These are phyloP conservation scores for Suillus discolor DNA, from an alignment of 768 basidiomycete species.

Conservation along the genomic window DNA sequence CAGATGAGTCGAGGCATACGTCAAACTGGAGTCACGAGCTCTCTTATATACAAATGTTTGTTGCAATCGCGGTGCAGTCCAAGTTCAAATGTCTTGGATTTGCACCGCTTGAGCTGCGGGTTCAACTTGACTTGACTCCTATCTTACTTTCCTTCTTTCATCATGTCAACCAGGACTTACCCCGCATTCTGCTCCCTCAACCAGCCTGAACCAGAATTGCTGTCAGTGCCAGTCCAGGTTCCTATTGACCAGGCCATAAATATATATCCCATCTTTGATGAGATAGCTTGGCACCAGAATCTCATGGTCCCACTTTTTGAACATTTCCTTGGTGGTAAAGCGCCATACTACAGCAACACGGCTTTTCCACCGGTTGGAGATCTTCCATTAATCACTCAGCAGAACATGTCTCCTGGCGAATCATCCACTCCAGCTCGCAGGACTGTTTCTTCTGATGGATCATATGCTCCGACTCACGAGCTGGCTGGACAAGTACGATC, in stretches of 20 bases:
- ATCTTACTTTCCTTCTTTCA: neutral
- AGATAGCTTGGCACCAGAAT: neutral
- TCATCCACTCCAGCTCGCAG: neutral
- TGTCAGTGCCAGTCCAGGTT: neutral
- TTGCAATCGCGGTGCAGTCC: neutral
- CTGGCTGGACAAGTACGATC: neutral
- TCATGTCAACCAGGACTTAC: neutral
- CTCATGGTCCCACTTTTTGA: neutral
- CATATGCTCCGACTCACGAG: neutral
- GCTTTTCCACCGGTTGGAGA: neutral
- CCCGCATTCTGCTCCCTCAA: constrained; percentile 5
- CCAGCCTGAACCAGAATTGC: neutral
- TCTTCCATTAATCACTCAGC: neutral
- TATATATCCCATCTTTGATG: neutral
- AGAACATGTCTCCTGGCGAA: neutral
- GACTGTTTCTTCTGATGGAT: neutral
- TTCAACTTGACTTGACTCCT: neutral
- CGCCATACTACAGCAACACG: neutral
- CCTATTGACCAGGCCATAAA: neutral
- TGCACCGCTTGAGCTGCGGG: neutral
- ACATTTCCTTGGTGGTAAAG: neutral
- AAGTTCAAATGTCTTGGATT: neutral
- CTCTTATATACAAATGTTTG: neutral
- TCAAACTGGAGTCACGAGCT: no score
- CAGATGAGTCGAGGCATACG: no score